Evolutionary conservation across 768 basidiomycete genomes (phyloP), one percentile per base, ranked within the genome.

Genomic region (Tulasnella sp.): DNA sequence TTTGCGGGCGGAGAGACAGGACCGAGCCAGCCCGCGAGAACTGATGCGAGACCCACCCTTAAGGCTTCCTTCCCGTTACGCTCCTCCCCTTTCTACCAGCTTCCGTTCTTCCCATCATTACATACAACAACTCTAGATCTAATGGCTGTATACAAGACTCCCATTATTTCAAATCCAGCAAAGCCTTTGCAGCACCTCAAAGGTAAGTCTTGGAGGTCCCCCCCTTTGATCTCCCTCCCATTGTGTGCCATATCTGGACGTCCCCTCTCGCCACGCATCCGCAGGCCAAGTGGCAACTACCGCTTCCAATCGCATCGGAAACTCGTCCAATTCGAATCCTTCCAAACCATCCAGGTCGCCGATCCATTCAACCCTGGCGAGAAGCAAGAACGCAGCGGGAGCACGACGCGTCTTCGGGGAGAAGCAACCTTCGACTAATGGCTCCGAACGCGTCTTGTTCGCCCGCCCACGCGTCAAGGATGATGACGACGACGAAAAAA

Each of bases 1-100:
- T 51, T 51, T 51, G 51, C 61, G 61, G 61, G 61, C 61, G 61
- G 61, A 26, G 61, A 67, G 61, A 67, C 61, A 67, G 61, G 61
- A 67, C 61, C 61, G 32, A 67, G 61, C 29, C 61, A 67, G 61
- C 29, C 61, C 61, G 61, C 61, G 61, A 26, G 61, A 67, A 67
- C 15, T 67, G 61, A 67, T 67, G 61, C 9, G n/a, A 15, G 29
- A 67, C 26, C 11, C 5, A 29, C 61, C 61, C 32, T 67, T 35
- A 67, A 35, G 29, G 29, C 32, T 61, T 29, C 46, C 44, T 44
- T 51, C 51, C 51, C n/a, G 51, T 40, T 40, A 40, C 40, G 44
- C 16, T 18, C 18, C 61, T 67, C 61, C 61, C 61, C 61, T 67
- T 67, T 67, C 61, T 29, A 29, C 61, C 61, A 67, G 26, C 23